Evolutionary conservation across 176 grass and related monocot genomes (phyloP).

Genomic region (Cymbopogon citratus): DNA sequence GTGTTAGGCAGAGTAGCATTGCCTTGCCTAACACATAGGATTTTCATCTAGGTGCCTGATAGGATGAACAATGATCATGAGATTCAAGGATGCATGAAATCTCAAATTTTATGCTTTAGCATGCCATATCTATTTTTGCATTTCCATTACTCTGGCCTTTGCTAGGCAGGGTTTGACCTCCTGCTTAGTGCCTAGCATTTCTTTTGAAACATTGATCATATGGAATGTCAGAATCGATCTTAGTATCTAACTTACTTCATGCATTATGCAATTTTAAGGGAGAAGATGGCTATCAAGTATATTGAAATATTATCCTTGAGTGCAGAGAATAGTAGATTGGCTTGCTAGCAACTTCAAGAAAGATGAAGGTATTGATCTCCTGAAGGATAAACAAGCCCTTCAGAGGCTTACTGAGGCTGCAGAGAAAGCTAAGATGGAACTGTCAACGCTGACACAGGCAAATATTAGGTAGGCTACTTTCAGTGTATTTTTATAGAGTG

Average conservation of each 20-base stretch:
- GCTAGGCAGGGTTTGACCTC: background rate
- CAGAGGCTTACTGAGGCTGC: constrained; percentile 93
- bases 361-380: constrained; percentile 89
- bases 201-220: background rate
- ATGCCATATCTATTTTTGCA: background rate
- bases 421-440: constrained; percentile 98
- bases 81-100: background rate
- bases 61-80: background rate
- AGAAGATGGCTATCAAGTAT: background rate
- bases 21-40: background rate
- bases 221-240: background rate
- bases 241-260: background rate
- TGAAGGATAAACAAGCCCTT: constrained; percentile 98
- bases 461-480: constrained; percentile 70
- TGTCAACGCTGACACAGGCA: constrained; percentile 82
- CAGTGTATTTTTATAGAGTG: background rate
- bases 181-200: background rate
- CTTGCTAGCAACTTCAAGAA: constrained; percentile 87
- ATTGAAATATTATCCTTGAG: constrained; percentile 11
- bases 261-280: background rate
- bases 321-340: constrained; percentile 93
- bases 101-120: background rate
- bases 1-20: background rate
- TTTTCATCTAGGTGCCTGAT: background rate
- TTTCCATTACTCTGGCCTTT: background rate